Percentiles rank a stretch among this genome's conserved stretches.
These are phyloP conservation scores for Opeltia flavorubescens DNA, from an alignment of 495 filamentous ascomycete genomes.

Conservation along the genomic window DNA sequence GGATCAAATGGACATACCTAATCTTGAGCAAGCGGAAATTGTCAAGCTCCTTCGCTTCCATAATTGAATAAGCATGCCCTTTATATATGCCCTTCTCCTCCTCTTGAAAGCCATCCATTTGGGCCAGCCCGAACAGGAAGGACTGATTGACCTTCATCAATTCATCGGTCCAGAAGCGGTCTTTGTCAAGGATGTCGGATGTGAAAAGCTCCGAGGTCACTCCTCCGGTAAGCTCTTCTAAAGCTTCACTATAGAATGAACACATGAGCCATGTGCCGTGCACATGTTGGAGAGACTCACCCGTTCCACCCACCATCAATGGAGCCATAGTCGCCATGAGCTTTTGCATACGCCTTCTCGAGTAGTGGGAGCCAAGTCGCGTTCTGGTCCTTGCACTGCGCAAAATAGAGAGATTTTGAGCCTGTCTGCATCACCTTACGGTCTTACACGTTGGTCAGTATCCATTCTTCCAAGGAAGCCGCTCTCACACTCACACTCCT, in stretches of 20 bases:
- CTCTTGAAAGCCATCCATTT: not conserved
- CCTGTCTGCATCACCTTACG: conserved; percentile 33
- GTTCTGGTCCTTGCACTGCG: conserved; percentile 50
- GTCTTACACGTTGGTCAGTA: too few species aligned
- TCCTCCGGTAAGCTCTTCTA: conserved; percentile 66
- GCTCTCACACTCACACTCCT: conserved; percentile 29
- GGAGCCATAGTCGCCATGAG: conserved; percentile 35
- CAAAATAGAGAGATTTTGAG: conserved; percentile 50
- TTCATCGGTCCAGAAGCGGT: conserved; percentile 59
- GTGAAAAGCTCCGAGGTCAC: conserved; percentile 53
- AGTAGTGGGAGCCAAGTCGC: conserved; percentile 69
- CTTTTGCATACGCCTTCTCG: conserved; percentile 72
- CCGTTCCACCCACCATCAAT: conserved; percentile 1
- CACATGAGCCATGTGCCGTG: not conserved
- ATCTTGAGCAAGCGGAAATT: conserved; percentile 47
- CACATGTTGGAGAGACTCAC: not conserved
- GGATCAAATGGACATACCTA: conserved; percentile 19
- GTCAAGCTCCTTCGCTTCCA: conserved; percentile 49
- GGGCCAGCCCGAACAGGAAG: conserved; percentile 43
- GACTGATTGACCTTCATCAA: conserved; percentile 51
- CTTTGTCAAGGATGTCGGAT: conserved; percentile 54
- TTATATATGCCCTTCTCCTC: conserved; percentile 45
- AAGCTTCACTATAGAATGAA: conserved; percentile 37
- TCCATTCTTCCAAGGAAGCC: too few species aligned
- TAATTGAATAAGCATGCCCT: conserved; percentile 56